Evolutionary conservation across 306 rosid genomes (phyloP), one percentile per base, ranked within the genome.

Genomic region (Acmispon strigosus): DNA sequence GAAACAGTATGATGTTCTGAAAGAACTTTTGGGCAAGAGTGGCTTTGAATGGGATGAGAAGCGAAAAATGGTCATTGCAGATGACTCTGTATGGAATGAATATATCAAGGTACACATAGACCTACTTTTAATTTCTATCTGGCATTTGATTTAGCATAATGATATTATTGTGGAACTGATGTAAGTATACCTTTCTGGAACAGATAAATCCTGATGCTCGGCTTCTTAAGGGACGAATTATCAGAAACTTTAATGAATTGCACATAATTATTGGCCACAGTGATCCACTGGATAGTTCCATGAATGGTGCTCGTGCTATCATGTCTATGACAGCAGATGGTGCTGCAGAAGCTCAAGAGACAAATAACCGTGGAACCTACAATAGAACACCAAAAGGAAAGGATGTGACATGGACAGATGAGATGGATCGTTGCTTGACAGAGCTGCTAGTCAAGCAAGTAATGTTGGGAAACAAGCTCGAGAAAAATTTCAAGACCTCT

Each of bases 31-130:
- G 41, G 34, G 66, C n/a, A 77, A 82, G 58, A 65, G 70, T 0
- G 73, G 80, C 66, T 85, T 85, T 80, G 75, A 82, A 69, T 85
- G 89, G 89, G 89, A 85, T 22, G 83, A 70, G 19, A 73, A 72
- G 20, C 80, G 45, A 50, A 85, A 70, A 81, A 80, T 77, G 87
- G 79, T 85, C 62, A 65, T 70, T 71, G 89, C 87, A 49, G 51
- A 76, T 43, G 83, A 85, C 43, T 66, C 78, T 15, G 71, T 67
- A 15, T 85, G 87, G 87, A 83, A 74, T 80, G 87, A 70, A 50
- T 80, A 80, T 74, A 42, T 82, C 36, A 81, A 80, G 89, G 89
- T 82, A 78, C 70, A 36, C 49, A 24, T 32, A 57, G 18, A 48
- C 39, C 55, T 66, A 61, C 54, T 62, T 73, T 49, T 43, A 65